Evolutionary conservation across 192 early-diverging fungal genomes (phyloP), one percentile per base, ranked within the genome.

Genomic region (Spizellomyces punctatus): DNA sequence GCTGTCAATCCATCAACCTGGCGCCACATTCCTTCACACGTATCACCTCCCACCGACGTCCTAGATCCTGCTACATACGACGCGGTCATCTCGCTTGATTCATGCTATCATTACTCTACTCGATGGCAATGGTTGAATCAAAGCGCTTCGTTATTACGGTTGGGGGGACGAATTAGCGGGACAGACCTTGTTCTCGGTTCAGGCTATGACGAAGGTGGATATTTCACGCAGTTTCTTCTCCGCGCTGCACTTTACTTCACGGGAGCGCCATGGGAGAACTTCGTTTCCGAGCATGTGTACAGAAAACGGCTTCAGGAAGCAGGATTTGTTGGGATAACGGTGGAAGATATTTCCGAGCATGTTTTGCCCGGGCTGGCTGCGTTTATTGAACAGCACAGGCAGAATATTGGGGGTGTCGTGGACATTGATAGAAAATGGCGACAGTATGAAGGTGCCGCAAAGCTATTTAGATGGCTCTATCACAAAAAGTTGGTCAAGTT

Each of bases 61-160:
- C 48, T 76, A 19, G 27, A 12, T 6, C 19, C 63, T 48, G 52
- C 49, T 22, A 61, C 48, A 22, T 73, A 70, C 45, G 80, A 81
- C 69, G 61, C 63, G 6, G 62, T 66, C 27, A 21, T 76, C 6
- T 63, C 69, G 6, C 67, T 81, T 6, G 80, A 81, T 52, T 74
- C 80, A 0, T 75, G 73, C 62, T 81, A 81, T 56, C 80, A 81
- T 58, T 81, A 75, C 57, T 21, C 62, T 42, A 72, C 67, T 10
- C 76, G 80, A 10, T 6, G 4, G 4, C 8, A 44, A 22, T 81
- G 78, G 58, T 58, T 81, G 16, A 8, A 43, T n/a, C 21, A 64
- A 14, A 9, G 21, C n/a, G 17, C 9, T 48, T 19, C 56, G 4
- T 44, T 62, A 5, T 58, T 78, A 9, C 50, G 62, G 19, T 22